Base-by-base conservation (phyloP, 441 rosid genomes). In the Biscutella laevigata region DNA sequence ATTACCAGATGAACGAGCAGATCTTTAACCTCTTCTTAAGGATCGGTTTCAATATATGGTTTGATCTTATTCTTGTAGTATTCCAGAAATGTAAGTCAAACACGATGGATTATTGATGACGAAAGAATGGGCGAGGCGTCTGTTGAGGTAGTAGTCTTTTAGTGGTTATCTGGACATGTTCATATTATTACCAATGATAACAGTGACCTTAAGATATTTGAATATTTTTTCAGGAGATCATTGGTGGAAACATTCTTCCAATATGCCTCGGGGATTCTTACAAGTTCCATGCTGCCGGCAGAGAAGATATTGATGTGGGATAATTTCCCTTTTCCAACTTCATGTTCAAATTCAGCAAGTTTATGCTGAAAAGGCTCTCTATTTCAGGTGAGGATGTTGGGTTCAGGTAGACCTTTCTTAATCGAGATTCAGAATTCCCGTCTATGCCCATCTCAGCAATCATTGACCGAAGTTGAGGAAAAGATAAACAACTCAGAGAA, bases 281-380 rank as follows among this genome's bases (percentile, higher is more conserved):
- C 83, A 91, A 86, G 79, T 91, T 91, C 58, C 98, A 91, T 76
- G 98, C 98, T 66, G 96, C 98, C 66, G 96, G 98, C 25, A 83
- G 98, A 85, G 98, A 91, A 77, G 98, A 91, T 68, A 91, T 91
- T 34, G 96, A 91, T 75, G 98, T 88, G 74, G 64, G 40, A 28
- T 66, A 27, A 37, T 51, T 63, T 45, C 19, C 20, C 16, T 53
- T 47, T 38, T 49, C 9, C 7, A 7, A 38, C 32, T 48, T 36
- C 29, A 26, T 47, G 13, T 54, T 66, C 56, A 38, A 30, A 53
- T 12, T 56, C 21, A 6, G 24, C 47, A 46, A 46, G 27, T 1
- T 21, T 53, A 10, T 61, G 49, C 28, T 78, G 64, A 71, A 57
- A 19, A 36, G 30, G 41, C 61, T 6, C 51, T 17, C 2, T 65